phyloP scores from a whole-genome alignment of 106 monocot species.

The Narthecium ossifragum region DNA sequence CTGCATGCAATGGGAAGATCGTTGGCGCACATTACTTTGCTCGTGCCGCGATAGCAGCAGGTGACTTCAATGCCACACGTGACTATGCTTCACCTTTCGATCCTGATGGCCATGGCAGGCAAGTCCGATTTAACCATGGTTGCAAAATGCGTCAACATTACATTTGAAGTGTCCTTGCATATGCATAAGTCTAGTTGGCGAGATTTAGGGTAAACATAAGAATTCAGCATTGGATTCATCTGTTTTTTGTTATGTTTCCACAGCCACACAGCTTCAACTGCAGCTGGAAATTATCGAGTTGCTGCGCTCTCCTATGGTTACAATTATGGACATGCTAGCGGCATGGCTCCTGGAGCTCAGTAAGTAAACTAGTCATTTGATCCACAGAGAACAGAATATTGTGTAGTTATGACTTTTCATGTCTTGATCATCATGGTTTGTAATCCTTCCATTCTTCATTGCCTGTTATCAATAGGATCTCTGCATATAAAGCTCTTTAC shows the following conservation, averaged over 20 bases:
- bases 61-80: constrained; percentile 45
- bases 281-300: constrained; percentile 50
- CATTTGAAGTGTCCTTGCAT: neutral
- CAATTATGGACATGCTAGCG: constrained; percentile 64
- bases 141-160: neutral
- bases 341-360: constrained; percentile 67
- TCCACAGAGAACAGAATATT: neutral
- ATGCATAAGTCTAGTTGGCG: no score
- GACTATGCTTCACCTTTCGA: constrained; percentile 77
- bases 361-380: constrained; percentile 9
- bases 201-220: no score
- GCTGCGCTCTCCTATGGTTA: constrained; percentile 32
- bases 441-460: no score
- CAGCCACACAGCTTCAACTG: constrained; percentile 61
- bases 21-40: constrained; percentile 62
- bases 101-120: constrained; percentile 84
- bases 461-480: constrained; percentile 24
- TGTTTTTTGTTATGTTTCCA: neutral
- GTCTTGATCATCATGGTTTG: no score
- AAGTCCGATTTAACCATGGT: neutral
- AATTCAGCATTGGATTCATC: no score
- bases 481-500: constrained; percentile 70
- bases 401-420: neutral
- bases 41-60: constrained; percentile 43
- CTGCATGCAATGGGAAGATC: constrained; percentile 71